Base-by-base conservation (phyloP, 2,329 filamentous ascomycete species). In the Aspergillus pseudoglaucus region DNA sequence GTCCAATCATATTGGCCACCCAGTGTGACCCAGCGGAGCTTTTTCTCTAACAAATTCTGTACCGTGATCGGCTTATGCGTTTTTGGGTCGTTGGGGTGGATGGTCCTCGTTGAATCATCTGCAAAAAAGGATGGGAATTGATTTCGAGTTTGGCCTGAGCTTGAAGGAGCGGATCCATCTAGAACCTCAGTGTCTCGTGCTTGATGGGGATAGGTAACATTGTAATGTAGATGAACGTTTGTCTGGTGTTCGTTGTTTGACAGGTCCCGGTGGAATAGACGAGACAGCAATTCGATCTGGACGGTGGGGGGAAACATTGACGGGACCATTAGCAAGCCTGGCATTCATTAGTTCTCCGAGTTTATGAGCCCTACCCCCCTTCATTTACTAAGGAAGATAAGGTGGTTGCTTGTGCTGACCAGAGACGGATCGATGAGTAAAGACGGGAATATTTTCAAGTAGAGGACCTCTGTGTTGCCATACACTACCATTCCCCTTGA, bases 1-100 rank as follows among this genome's bases (percentile, higher is more conserved):
- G 90, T 94, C 93, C 91, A 97, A 71, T 97, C 88, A 67, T 97
- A 97, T 66, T 97, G 93, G 0, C 90, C 91, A 44, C 93, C 93
- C 2, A 98, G 79, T 0, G 91, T 97, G 38, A 94, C 81, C 93
- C 93, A 98, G 57, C 91, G 88, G 20, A 97, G 78, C 52, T 88
- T 90, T 53, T 84, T 86, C 48, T 84, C 80, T 39, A 97, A 75
- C 25, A 91, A 81, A 60, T 84, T 83, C 43, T 79, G 74, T 46
- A 87, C 74, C 2, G 80, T 78, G 8, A 96, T 73, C 2, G 88
- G 77, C 51, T 84, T 87, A 69, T 96, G 90, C n/a, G 90, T 69
- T 0, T 66, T 54, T 0, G 86, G 75, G 59, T 95, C 83, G 47
- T 87, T 86, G 6, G 91, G 88, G 22, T 53, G 43, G 25, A 69